Evolutionary conservation across 352 stramenopile species (phyloP), one percentile per base, ranked within the genome.

Genomic region (Aphanomyces cochlioides): DNA sequence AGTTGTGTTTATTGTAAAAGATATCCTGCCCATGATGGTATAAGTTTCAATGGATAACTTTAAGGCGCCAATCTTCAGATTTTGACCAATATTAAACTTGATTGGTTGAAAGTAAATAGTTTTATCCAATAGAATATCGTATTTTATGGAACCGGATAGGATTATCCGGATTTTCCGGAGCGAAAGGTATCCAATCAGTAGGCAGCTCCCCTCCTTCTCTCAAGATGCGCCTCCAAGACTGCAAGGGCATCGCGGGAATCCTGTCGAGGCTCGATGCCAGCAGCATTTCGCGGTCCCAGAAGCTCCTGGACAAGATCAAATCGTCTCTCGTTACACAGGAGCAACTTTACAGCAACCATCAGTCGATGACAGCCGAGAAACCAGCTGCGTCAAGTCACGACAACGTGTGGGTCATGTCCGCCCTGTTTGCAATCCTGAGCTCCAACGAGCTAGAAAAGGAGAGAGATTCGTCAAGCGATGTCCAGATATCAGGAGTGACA

Each of bases 251-350:
- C 38, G 37, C n/a, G n/a, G 12, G 47, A n/a, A 45, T 70, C 36
- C 39, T 70, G 7, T 10, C 48, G 15, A 47, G 64, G 4, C 36
- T 70, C 10, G 64, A 64, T 38, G 50, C 15, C 8, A 56, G 13
- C 7, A 54, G 47, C 56, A 17, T 64, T 17, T 47, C 64, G 5
- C 48, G 54, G 17, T 34, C 54, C 6, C 64, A 70, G 64, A 70
- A 70, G 64, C 64, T 70, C 3, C 54, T 70, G 17, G 54, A 64
- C n/a, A 53, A 63, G 43, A 63, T 70, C 54, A 64, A 63, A 50
- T 34, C 28, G 2, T 70, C 64, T 21, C 17, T 60, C n/a, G 36
- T 36, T 8, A 21, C 47, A 17, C 64, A 70, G 10, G 64, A 70
- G 15, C 64, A 70, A 13, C 13, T 70, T 47, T 50, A 70, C 38